Evolutionary conservation across 2,329 filamentous ascomycete species (phyloP).

Genomic region (Onygenales sp.): DNA sequence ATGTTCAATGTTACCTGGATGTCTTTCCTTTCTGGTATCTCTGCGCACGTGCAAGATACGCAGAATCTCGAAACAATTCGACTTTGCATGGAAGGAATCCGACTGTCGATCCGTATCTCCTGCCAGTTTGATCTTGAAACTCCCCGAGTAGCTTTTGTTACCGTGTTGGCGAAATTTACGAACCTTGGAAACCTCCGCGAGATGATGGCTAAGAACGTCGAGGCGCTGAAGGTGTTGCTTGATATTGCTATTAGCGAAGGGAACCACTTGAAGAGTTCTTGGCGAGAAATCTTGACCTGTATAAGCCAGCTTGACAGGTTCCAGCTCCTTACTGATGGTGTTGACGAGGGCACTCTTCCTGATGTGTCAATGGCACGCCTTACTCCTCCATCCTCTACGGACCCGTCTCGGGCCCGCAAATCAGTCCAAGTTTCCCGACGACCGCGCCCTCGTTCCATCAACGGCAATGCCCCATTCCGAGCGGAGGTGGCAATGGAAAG

Average conservation of each 20-base stretch:
- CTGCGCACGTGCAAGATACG: constrained; percentile 84
- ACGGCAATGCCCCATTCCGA: constrained; percentile 48
- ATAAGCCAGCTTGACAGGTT: constrained; percentile 93
- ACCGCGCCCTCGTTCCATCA: constrained; percentile 36
- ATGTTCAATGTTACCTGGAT: constrained; percentile 99
- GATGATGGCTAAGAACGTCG: constrained; percentile 92
- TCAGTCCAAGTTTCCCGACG: constrained; percentile 51
- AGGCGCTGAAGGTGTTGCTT: constrained; percentile 82
- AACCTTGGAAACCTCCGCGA: constrained; percentile 93
- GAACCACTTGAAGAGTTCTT: constrained; percentile 78
- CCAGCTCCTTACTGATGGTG: constrained; percentile 87
- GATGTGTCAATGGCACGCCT: constrained; percentile 75
- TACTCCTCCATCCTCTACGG: constrained; percentile 45
- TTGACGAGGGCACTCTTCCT: constrained; percentile 84
- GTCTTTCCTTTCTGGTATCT: constrained; percentile 93
- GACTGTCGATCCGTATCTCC: constrained; percentile 82
- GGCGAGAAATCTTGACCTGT: constrained; percentile 91
- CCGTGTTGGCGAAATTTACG: constrained; percentile 82
- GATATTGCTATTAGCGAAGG: constrained; percentile 91
- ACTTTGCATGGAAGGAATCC: constrained; percentile 90
- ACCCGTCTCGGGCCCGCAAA: constrained; percentile 52
- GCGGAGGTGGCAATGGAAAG: constrained; percentile 84
- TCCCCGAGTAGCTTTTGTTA: constrained; percentile 90
- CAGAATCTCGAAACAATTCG: constrained; percentile 89
- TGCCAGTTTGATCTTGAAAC: constrained; percentile 90